Evolutionary conservation across 2,329 filamentous ascomycete genomes (phyloP), one percentile per base, ranked within the genome.

Genomic region (Colletotrichum falcatum): DNA sequence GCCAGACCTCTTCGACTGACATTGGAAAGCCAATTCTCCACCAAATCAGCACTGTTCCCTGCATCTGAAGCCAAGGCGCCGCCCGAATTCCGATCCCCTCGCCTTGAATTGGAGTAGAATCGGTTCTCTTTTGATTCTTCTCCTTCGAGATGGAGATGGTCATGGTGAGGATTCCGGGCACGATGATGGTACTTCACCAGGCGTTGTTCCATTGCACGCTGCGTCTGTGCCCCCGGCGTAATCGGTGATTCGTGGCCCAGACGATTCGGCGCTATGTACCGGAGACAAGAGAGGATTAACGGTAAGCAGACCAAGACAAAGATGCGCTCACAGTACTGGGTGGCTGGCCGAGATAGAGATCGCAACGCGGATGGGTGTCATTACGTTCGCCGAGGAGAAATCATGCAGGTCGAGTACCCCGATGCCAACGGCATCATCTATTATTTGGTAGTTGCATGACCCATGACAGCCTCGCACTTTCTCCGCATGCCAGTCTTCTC

Each of bases 21-120:
- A 20, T 63, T 48, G 39, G 39, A 33, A 35, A 71, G 69, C 69
- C 69, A 71, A 28, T 49, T 55, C 48, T 71, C 60, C 35, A 71
- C 61, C 18, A 70, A 16, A 11, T 48, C 46, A 23, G 28, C 30
- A 26, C 2, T 53, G 44, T 23, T 44, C 58, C 30, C 18, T 20
- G 35, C 23, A 6, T 28, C 48, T 44, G 33, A 12, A 26, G 26
- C 35, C 26, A 54, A 6, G 33, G 11, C 26, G 30, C 20, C 18
- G 3, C 20, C 49, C 26, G 51, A 16, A 33, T 9, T 26, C 18
- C n/a, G 35, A 23, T 33, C 33, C 11, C 18, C 35, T 44, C 35
- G 18, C n/a, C 33, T 20, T 9, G 39, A 5, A 35, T 35, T 20
- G 20, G 26, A 18, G 44, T 30, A 11, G 20, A 18, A 26, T 3